Conservation (phyloP, 2,329 filamentous ascomycete species). For the Venturiaceae sp. region DNA sequence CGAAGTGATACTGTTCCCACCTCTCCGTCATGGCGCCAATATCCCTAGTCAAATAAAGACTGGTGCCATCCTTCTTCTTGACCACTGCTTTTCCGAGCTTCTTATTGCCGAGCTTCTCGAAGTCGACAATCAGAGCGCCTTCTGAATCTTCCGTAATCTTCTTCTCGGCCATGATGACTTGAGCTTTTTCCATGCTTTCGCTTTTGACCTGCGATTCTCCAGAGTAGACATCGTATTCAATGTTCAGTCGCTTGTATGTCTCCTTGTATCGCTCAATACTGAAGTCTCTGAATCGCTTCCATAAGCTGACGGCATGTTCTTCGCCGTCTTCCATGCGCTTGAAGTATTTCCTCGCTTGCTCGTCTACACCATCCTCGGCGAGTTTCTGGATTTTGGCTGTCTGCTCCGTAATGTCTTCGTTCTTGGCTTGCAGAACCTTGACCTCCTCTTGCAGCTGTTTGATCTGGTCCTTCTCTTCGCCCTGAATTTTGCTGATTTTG, state of each 20-base stretch:
- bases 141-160: constrained; percentile 55
- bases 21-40: constrained; percentile 52
- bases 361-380: constrained; percentile 51
- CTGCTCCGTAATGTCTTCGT: constrained; percentile 36
- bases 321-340: constrained; percentile 59
- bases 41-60: constrained; percentile 56
- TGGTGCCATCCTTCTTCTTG: constrained; percentile 51
- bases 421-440: constrained; percentile 36
- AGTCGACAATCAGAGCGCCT: constrained; percentile 59
- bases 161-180: constrained; percentile 47
- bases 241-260: constrained; percentile 55
- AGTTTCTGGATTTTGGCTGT: constrained; percentile 39
- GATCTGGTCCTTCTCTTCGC: constrained; percentile 56
- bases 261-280: constrained; percentile 56
- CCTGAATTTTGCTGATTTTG: constrained; percentile 55
- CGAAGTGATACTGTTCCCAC: constrained; percentile 46
- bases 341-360: constrained; percentile 64
- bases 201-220: constrained; percentile 59
- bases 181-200: constrained; percentile 52
- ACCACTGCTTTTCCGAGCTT: constrained; percentile 59
- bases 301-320: constrained; percentile 47
- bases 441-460: constrained; percentile 41
- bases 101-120: constrained; percentile 57
- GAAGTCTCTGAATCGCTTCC: constrained; percentile 54
- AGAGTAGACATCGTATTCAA: constrained; percentile 55